A percentile compares a stretch with the other conserved stretches of the same genome.
These are phyloP conservation scores for Ustilago curta DNA, from an alignment of 1,284 basidiomycete species.

Conservation along the genomic window DNA sequence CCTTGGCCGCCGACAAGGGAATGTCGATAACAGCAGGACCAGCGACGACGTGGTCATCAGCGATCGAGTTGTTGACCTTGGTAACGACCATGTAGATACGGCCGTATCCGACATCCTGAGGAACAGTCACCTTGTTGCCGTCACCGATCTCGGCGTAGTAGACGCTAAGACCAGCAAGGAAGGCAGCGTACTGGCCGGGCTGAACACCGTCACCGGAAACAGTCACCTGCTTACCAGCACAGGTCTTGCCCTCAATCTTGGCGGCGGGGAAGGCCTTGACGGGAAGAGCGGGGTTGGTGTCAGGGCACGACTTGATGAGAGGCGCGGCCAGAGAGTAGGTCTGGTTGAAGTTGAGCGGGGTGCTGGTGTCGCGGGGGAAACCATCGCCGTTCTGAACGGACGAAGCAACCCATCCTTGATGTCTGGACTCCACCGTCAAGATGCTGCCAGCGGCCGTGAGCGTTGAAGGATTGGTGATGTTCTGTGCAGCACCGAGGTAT, in stretches of 20 bases:
- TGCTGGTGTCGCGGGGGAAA: constrained; percentile 71
- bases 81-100: constrained; percentile 70
- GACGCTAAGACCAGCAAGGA: constrained; percentile 70
- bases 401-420: constrained; percentile 53
- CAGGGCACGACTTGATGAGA: constrained; percentile 73
- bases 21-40: constrained; percentile 72
- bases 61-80: constrained; percentile 67
- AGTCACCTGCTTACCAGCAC: constrained; percentile 61
- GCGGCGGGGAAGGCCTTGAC: constrained; percentile 71
- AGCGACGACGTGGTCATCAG: constrained; percentile 72
- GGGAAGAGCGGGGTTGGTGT: constrained; percentile 71
- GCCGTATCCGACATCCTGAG: constrained; percentile 69
- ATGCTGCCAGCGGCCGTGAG: constrained; percentile 59
- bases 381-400: constrained; percentile 53
- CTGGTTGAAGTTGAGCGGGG: constrained; percentile 71
- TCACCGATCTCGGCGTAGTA: constrained; percentile 56
- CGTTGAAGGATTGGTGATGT: constrained; percentile 69
- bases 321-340: constrained; percentile 70
- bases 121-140: constrained; percentile 68
- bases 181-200: constrained; percentile 69
- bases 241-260: constrained; percentile 58
- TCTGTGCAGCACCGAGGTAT: constrained; percentile 74
- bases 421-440: constrained; percentile 58
- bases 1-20: constrained; percentile 45
- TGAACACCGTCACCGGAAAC: constrained; percentile 67